Conservation (phyloP, 306 rosid genomes). For the Vigna nakashimae region DNA sequence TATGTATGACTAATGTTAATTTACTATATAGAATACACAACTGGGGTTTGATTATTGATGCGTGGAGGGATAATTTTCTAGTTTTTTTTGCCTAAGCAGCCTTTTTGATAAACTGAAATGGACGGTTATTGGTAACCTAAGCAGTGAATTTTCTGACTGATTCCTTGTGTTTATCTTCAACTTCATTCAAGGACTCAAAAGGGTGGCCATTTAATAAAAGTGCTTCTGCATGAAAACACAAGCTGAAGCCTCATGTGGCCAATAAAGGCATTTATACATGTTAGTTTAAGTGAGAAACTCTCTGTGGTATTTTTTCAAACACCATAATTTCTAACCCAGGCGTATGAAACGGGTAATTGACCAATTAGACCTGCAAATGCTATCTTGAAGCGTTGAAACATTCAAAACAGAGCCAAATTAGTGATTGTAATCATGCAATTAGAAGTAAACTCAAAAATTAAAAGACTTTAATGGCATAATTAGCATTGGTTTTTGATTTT, state of each 20-base stretch:
- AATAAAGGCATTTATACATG: slow-evolving; percentile 30
- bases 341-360: slow-evolving; percentile 51
- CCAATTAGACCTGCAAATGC: slow-evolving; percentile 15
- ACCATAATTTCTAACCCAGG: slow-evolving; percentile 41
- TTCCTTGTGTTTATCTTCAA: slow-evolving; percentile 42
- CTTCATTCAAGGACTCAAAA: slow-evolving; percentile 19
- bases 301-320: not conserved
- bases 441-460: slow-evolving; percentile 19
- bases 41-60: slow-evolving; percentile 37
- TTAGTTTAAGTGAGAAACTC: slow-evolving; percentile 23
- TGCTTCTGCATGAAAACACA: slow-evolving; percentile 32
- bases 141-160: slow-evolving; percentile 14
- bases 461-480: not conserved
- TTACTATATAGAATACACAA: slow-evolving; percentile 10
- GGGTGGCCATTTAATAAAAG: slow-evolving; percentile 22
- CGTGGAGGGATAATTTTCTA: slow-evolving; percentile 15
- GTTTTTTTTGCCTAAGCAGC: not conserved
- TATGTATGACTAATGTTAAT: not conserved
- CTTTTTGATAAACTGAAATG: not conserved
- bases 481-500: not conserved
- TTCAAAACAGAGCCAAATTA: slow-evolving; percentile 34
- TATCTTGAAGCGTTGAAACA: slow-evolving; percentile 33
- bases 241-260: slow-evolving; percentile 10
- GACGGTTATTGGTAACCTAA: slow-evolving; percentile 39
- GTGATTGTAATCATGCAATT: not conserved